Conservation (phyloP, 108 stramenopile species). For the Asterionellopsis glacialis region DNA sequence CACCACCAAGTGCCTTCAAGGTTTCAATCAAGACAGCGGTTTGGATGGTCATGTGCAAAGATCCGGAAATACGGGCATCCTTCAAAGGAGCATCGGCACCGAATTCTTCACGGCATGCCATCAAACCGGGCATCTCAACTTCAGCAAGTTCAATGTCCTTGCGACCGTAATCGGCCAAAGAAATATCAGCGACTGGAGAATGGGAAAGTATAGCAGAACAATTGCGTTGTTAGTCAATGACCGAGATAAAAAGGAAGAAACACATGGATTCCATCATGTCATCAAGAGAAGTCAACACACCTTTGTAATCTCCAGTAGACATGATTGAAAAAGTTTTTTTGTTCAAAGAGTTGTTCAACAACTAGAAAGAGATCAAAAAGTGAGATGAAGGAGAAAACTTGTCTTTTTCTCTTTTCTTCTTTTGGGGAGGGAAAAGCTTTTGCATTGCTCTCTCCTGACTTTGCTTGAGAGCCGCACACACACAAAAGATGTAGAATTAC, state of each 20-base stretch:
- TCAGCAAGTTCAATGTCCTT: slow-evolving; percentile 99
- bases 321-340: slow-evolving; percentile 46
- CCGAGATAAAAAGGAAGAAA: no score
- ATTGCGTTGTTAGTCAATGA: not conserved
- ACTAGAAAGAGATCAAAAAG: not conserved
- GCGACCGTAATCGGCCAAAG: slow-evolving; percentile 99
- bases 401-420: no score
- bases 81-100: slow-evolving; percentile 73
- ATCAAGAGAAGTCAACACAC: no score
- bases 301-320: slow-evolving; percentile 96
- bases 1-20: slow-evolving; percentile 91
- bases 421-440: no score
- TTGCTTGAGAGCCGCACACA: no score
- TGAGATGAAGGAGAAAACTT: not conserved
- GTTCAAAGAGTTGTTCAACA: not conserved
- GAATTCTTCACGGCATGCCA: slow-evolving; percentile 95
- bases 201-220: not conserved
- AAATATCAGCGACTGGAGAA: slow-evolving; percentile 93
- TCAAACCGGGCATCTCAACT: slow-evolving; percentile 99
- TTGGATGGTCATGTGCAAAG: slow-evolving; percentile 99
- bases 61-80: slow-evolving; percentile 95
- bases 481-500: no score
- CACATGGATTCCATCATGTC: no score
- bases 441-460: no score
- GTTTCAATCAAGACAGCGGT: slow-evolving; percentile 99